Conservation (phyloP, 2,329 filamentous ascomycete genomes). For the Arthroderma uncinatum region DNA sequence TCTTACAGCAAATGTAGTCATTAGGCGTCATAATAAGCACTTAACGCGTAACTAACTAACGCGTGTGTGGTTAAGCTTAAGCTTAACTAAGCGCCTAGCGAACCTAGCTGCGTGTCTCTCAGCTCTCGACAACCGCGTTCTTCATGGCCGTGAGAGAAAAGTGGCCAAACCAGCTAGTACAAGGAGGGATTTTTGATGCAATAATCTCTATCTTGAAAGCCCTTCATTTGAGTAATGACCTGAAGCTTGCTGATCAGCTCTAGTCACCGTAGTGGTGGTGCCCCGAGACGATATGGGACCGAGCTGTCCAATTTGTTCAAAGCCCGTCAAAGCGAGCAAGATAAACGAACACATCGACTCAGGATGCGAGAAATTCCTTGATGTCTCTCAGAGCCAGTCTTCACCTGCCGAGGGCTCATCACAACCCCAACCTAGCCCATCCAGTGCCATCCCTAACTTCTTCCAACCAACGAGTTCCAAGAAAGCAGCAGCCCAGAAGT, state of each 20-base stretch:
- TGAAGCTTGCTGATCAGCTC: neutral
- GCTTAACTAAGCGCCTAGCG: neutral
- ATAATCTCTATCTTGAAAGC: neutral
- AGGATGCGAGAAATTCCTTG: conserved; percentile 57
- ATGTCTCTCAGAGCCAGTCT: conserved; percentile 30
- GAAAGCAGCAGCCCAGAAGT: conserved; percentile 2
- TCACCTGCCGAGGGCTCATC: conserved; percentile 20
- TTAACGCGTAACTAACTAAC: neutral
- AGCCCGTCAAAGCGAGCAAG: conserved; percentile 55
- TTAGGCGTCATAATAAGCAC: too few relatives aligned
- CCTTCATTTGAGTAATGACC: too few relatives aligned
- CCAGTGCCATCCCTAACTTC: conserved; percentile 26
- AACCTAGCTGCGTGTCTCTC: too few relatives aligned
- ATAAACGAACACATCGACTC: conserved; percentile 93
- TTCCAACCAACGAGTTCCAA: conserved; percentile 11
- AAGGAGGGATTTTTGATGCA: neutral
- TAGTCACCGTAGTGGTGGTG: neutral
- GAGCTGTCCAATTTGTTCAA: conserved; percentile 66
- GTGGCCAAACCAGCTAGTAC: too few relatives aligned
- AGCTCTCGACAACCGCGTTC: neutral
- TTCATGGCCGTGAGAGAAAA: too few relatives aligned
- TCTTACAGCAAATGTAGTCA: too few relatives aligned
- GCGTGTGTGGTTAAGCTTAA: neutral
- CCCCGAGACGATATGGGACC: conserved; percentile 36
- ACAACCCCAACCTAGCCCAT: conserved; percentile 36